Evolutionary conservation across 2,329 filamentous ascomycete species (phyloP).

Genomic region (Cryoendolithus antarcticus): DNA sequence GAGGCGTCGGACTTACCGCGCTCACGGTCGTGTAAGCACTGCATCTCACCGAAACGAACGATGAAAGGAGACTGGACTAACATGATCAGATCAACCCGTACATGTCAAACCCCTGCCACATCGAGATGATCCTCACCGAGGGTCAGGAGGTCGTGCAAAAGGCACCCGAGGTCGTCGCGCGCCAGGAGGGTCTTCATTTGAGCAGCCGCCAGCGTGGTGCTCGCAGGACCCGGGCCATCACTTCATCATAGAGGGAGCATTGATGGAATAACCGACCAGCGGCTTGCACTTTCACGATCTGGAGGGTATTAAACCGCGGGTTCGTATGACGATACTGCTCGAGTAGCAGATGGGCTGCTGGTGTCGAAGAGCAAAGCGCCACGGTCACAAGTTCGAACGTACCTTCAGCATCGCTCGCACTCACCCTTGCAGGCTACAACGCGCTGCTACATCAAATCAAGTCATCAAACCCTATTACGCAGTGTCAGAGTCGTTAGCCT

Average conservation of each 20-base stretch:
- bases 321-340: too few species aligned
- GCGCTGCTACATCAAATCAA: too few species aligned
- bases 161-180: conserved; percentile 55
- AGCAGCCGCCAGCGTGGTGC: conserved; percentile 83
- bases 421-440: too few species aligned
- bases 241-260: conserved; percentile 11
- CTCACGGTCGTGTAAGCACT: conserved; percentile 91
- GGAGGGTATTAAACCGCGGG: too few species aligned
- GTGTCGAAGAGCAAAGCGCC: too few species aligned
- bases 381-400: too few species aligned
- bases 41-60: not conserved
- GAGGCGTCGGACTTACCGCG: conserved; percentile 97
- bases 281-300: too few species aligned
- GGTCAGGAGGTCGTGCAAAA: conserved; percentile 92
- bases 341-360: too few species aligned
- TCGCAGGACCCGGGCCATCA: conserved; percentile 49
- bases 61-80: not conserved
- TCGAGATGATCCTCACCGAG: conserved; percentile 99
- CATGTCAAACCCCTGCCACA: conserved; percentile 99
- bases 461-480: too few species aligned
- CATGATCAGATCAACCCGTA: conserved; percentile 86
- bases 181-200: conserved; percentile 53
- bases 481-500: too few species aligned
- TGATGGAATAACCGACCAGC: too few species aligned
- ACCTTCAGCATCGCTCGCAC: too few species aligned